These are phyloP conservation scores for Blastobotrys attinorum DNA, from an alignment of 805 yeast genomes.

Conservation along the genomic window DNA sequence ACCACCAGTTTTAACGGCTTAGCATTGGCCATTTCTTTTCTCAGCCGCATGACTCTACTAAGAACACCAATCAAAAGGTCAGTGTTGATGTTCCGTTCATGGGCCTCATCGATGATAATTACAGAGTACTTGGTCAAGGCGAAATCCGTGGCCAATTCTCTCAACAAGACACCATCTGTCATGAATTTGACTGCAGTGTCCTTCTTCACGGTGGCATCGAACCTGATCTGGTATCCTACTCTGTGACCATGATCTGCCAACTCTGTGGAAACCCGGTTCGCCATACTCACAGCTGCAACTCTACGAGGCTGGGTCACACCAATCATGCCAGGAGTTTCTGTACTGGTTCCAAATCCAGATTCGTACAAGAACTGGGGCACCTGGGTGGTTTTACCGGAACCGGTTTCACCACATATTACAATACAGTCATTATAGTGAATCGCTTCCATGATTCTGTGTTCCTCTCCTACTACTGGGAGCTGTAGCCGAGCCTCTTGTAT, in stretches of 20 bases:
- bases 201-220: slow-evolving; percentile 60
- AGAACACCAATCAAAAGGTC: slow-evolving; percentile 93
- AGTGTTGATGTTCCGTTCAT: slow-evolving; percentile 91
- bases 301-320: slow-evolving; percentile 93
- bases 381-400: slow-evolving; percentile 98
- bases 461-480: slow-evolving; percentile 86
- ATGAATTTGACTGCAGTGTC: slow-evolving; percentile 73
- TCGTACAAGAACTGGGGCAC: slow-evolving; percentile 94
- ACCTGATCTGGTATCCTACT: slow-evolving; percentile 84
- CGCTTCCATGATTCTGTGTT: slow-evolving; percentile 92
- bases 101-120: slow-evolving; percentile 93
- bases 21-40: slow-evolving; percentile 39
- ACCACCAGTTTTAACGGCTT: slow-evolving; percentile 73
- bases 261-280: slow-evolving; percentile 76
- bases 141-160: slow-evolving; percentile 91
- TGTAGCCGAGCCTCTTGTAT: slow-evolving; percentile 62
- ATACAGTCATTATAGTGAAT: slow-evolving; percentile 85
- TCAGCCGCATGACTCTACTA: slow-evolving; percentile 71
- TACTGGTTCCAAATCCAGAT: slow-evolving; percentile 70
- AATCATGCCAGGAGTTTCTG: slow-evolving; percentile 82
- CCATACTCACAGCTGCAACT: slow-evolving; percentile 80
- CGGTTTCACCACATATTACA: slow-evolving; percentile 94
- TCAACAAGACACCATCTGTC: slow-evolving; percentile 92
- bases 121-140: slow-evolving; percentile 74
- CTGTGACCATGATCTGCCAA: slow-evolving; percentile 59